Evolutionary conservation across 345 rosid species (phyloP).

Genomic region (Stellera chamaejasme): DNA sequence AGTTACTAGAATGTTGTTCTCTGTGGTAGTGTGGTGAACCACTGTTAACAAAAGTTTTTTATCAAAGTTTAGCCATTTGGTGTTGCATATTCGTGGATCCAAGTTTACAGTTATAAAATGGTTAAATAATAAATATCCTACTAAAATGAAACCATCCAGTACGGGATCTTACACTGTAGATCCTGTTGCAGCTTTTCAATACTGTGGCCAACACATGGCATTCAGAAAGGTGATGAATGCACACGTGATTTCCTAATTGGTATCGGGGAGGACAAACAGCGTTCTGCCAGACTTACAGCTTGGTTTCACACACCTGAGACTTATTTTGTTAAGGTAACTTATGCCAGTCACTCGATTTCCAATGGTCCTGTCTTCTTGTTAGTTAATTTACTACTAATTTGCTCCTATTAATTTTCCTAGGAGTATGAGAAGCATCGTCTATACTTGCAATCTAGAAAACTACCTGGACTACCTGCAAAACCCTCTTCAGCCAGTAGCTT

Average conservation of each 20-base stretch:
- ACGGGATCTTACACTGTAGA: background rate
- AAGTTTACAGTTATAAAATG: background rate
- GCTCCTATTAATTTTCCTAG: constrained; percentile 25
- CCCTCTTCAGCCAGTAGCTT: constrained; percentile 33
- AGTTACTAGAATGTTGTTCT: background rate
- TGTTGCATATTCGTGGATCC: too few species aligned
- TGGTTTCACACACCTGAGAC: constrained; percentile 81
- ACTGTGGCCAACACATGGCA: constrained; percentile 67
- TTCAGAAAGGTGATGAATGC: constrained; percentile 65
- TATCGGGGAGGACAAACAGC: constrained; percentile 89
- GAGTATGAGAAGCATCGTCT: constrained; percentile 57
- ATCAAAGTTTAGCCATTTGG: too few species aligned
- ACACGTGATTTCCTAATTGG: constrained; percentile 80
- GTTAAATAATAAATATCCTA: background rate
- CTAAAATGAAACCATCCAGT: background rate
- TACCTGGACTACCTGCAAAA: constrained; percentile 20
- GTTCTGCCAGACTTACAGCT: constrained; percentile 88
- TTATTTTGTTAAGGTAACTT: constrained; percentile 63
- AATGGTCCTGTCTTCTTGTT: constrained; percentile 6
- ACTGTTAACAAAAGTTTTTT: too few species aligned
- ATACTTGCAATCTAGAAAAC: constrained; percentile 31
- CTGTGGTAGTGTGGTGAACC: background rate
- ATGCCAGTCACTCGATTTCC: background rate
- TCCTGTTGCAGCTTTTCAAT: constrained; percentile 58
- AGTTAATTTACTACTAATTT: constrained; percentile 12